A percentile compares a stretch with the other conserved stretches of the same genome.
Evolutionary conservation across 1,284 basidiomycete species (phyloP).

Genomic region (Sporisorium scitamineum): DNA sequence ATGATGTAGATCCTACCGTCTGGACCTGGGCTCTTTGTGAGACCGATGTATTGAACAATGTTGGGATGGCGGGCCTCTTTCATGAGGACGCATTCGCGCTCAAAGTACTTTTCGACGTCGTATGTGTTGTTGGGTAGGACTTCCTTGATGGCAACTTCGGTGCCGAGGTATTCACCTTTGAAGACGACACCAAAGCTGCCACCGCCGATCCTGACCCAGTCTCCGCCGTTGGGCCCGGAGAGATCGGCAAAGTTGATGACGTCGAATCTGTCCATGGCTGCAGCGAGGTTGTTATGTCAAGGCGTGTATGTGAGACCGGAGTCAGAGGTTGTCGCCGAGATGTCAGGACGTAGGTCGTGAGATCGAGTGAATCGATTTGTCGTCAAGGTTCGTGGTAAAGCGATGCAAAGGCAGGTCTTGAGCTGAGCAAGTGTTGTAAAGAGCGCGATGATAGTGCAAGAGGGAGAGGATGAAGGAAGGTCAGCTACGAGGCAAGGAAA

Average conservation of each 20-base stretch:
- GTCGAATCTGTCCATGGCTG: slow-evolving; percentile 62
- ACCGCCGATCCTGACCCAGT: slow-evolving; percentile 62
- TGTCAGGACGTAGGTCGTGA: not conserved
- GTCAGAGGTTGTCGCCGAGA: not conserved
- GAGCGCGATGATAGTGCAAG: not conserved
- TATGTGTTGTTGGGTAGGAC: slow-evolving; percentile 88
- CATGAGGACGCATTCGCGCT: slow-evolving; percentile 96
- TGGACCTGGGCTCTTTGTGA: slow-evolving; percentile 84
- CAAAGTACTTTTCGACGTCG: slow-evolving; percentile 94
- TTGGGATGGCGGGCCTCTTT: slow-evolving; percentile 91
- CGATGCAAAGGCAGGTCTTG: not conserved
- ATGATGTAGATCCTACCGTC: slow-evolving; percentile 75
- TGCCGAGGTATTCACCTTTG: slow-evolving; percentile 87
- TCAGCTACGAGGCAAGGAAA: slow-evolving; percentile 7
- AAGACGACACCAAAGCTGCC: slow-evolving; percentile 65
- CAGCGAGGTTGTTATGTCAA: not conserved
- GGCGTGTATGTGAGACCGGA: not conserved
- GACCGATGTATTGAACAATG: slow-evolving; percentile 92
- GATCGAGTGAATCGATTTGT: not conserved
- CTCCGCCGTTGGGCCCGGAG: slow-evolving; percentile 58
- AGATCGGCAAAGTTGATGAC: slow-evolving; percentile 65
- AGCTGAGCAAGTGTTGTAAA: not conserved
- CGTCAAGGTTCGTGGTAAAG: slow-evolving; percentile 8
- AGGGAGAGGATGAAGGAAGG: not conserved
- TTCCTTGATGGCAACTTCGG: slow-evolving; percentile 96